These are phyloP conservation scores for Claviceps digitariae DNA, from an alignment of 2,329 filamentous ascomycete genomes.

Conservation along the genomic window DNA sequence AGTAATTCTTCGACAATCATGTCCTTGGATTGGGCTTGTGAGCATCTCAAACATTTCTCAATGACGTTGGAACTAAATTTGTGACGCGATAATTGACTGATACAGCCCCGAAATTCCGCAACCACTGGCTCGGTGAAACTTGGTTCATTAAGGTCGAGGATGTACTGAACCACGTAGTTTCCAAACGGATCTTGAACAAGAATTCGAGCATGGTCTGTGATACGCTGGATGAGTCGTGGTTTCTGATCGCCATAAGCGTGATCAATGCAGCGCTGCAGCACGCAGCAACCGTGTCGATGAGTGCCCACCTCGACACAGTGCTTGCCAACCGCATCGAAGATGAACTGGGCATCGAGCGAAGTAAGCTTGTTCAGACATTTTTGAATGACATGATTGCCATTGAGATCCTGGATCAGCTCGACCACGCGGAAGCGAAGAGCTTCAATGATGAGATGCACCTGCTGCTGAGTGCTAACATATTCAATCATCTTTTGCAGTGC, in stretches of 20 bases:
- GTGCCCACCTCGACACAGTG: constrained; percentile 87
- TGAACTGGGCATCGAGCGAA: constrained; percentile 78
- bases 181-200: constrained; percentile 95
- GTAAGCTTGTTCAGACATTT: constrained; percentile 95
- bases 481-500: constrained; percentile 99
- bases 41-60: constrained; percentile 86
- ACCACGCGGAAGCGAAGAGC: constrained; percentile 77
- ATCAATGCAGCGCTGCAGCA: constrained; percentile 95
- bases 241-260: constrained; percentile 88
- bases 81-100: constrained; percentile 67
- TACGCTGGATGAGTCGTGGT: constrained; percentile 69
- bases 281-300: constrained; percentile 94
- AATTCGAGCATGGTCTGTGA: constrained; percentile 75
- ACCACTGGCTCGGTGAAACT: constrained; percentile 84
- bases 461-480: constrained; percentile 73
- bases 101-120: constrained; percentile 60
- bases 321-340: constrained; percentile 83
- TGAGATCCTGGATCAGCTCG: constrained; percentile 89
- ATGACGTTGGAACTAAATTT: constrained; percentile 99
- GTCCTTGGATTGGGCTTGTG: constrained; percentile 59
- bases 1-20: constrained; percentile 77
- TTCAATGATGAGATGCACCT: constrained; percentile 77
- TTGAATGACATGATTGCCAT: constrained; percentile 98
- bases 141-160: constrained; percentile 82
- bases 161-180: constrained; percentile 98